phyloP scores from a whole-genome alignment of 768 basidiomycete species.

The Lentinula lateritia region DNA sequence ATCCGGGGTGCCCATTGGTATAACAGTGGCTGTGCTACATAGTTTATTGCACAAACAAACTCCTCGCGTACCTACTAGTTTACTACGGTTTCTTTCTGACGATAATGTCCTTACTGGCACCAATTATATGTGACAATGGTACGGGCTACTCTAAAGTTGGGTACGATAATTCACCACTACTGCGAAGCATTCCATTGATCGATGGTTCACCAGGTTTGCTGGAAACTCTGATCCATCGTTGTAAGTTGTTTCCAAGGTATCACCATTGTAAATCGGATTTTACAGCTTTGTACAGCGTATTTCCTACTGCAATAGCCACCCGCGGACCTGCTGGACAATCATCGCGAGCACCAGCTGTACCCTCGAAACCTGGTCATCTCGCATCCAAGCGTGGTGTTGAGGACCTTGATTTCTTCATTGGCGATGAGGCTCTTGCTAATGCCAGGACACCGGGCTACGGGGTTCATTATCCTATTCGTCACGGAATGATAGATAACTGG shows the following conservation, averaged over 20 bases:
- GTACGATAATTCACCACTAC: slow-evolving; percentile 36
- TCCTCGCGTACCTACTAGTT: neutral
- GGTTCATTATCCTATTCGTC: slow-evolving; percentile 93
- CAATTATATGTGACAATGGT: slow-evolving; percentile 97
- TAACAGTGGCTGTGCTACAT: neutral
- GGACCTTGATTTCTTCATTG: slow-evolving; percentile 99
- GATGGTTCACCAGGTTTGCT: slow-evolving; percentile 62
- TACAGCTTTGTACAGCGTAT: slow-evolving; percentile 53
- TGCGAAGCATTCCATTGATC: neutral
- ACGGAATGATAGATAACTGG: slow-evolving; percentile 98
- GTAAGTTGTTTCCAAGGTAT: slow-evolving; percentile 34
- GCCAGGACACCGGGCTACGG: slow-evolving; percentile 92
- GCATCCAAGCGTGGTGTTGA: slow-evolving; percentile 97
- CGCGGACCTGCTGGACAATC: slow-evolving; percentile 62
- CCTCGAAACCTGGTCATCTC: slow-evolving; percentile 83
- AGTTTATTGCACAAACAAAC: neutral
- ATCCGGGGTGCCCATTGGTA: neutral
- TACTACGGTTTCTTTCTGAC: neutral
- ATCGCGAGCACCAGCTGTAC: slow-evolving; percentile 71
- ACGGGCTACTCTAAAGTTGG: slow-evolving; percentile 98
- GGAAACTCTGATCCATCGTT: slow-evolving; percentile 99
- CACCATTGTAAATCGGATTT: neutral
- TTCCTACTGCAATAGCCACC: slow-evolving; percentile 95
- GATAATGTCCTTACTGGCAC: slow-evolving; percentile 79
- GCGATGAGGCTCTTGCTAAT: slow-evolving; percentile 95